Evolutionary conservation across 2,329 filamentous ascomycete genomes (phyloP), one percentile per base, ranked within the genome.

Genomic region (Ophiostoma australiae): DNA sequence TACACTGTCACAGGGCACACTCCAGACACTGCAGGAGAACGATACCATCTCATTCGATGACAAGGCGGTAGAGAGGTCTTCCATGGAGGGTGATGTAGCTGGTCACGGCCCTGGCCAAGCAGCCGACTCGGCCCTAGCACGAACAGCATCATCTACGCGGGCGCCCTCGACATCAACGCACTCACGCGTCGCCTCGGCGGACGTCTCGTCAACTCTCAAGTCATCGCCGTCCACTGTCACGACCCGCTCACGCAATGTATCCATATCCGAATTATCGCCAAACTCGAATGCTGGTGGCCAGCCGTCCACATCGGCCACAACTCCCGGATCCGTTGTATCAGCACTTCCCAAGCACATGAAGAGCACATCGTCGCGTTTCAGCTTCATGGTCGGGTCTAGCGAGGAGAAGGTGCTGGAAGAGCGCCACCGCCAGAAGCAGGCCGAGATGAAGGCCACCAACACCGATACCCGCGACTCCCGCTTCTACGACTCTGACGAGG

Each of bases 301-400:
- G 13, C 41, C 71, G 3, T 70, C 69, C 10, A 69, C 71, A 13
- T 68, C 70, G 2, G 70, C 71, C 23, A 70, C 72, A 3, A 71
- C 70, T 13, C 68, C 73, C 1, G 71, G 55, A 5, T 71, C 72
- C 1, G 78, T 74, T 4, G 70, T 83, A 1, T 85, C 84, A 4
- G 69, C 35, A 1, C 73, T 89, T 44, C 88, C 87, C 2, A 85
- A 81, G 72, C 87, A 90, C 73, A 90, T 90, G 87, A 90, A 89
- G 79, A 93, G 91, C 77, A 91, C 89, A 13, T 91, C 91, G 0
- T 93, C 90, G 0, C 84, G 91, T 17, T 94, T 94, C 77, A 94
- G 91, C 76, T 94, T 94, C 76, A 91, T 93, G 83, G 86, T 89
- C 20, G 90, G 89, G 5, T 87, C 87, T 6, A 85, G 87, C 72